Conservation (phyloP, 805 yeast genomes). For the Lipomyces mesembrius region DNA sequence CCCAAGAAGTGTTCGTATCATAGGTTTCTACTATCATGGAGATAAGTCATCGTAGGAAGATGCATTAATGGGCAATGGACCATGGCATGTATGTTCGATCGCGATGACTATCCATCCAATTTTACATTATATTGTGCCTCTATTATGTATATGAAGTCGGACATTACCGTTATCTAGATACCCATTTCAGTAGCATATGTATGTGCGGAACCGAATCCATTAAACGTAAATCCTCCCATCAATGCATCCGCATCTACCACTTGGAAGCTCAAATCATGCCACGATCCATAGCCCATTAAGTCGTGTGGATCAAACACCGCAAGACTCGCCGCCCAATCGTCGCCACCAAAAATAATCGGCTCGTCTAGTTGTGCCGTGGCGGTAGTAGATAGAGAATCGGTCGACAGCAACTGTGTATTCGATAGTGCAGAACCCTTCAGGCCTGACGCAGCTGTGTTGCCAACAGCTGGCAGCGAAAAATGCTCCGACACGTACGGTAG, state of each 20-base stretch:
- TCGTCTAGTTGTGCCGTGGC: not conserved
- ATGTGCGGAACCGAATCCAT: constrained; percentile 22
- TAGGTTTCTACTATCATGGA: too few relatives aligned
- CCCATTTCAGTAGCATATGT: constrained; percentile 3
- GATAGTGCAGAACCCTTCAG: not conserved
- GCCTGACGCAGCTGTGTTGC: not conserved
- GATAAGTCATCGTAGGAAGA: too few relatives aligned
- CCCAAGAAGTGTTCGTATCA: too few relatives aligned
- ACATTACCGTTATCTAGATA: too few relatives aligned
- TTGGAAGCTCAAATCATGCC: constrained; percentile 9
- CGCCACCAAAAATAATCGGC: constrained; percentile 10
- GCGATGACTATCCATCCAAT: too few relatives aligned
- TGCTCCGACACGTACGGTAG: not conserved
- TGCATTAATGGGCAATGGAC: too few relatives aligned
- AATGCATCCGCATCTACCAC: not conserved
- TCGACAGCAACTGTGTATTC: not conserved
- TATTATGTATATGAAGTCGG: too few relatives aligned
- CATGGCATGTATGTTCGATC: too few relatives aligned
- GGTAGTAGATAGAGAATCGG: not conserved
- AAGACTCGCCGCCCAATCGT: constrained; percentile 13
- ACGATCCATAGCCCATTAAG: constrained; percentile 17
- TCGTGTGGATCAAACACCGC: constrained; percentile 19
- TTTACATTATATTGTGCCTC: too few relatives aligned
- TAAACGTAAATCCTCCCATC: constrained; percentile 4
- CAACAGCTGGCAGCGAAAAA: not conserved